Conservation (phyloP, 2,329 filamentous ascomycete species). For the Colletotrichum somersetense region DNA sequence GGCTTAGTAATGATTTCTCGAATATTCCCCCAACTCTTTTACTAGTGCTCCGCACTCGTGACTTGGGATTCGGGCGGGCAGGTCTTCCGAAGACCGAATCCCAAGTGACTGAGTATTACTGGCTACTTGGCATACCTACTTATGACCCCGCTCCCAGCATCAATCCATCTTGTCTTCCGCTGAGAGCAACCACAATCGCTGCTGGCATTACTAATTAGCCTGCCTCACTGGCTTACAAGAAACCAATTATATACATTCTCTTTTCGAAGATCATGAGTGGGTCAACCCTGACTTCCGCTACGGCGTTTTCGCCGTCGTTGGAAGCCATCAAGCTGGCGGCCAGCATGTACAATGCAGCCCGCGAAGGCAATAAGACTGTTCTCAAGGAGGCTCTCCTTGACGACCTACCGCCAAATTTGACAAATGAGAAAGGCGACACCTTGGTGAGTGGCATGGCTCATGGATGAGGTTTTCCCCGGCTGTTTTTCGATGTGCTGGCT, state of each 20-base stretch:
- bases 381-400: conserved; percentile 73
- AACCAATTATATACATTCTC: neutral
- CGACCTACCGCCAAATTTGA: conserved; percentile 76
- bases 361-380: conserved; percentile 67
- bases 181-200: conserved; percentile 11
- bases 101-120: neutral
- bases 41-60: too few species aligned
- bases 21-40: conserved; percentile 31
- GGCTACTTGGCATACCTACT: conserved; percentile 3
- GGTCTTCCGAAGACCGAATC: too few species aligned
- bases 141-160: conserved; percentile 11
- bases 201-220: conserved; percentile 13
- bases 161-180: conserved; percentile 2
- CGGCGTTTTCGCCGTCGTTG: conserved; percentile 60
- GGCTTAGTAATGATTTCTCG: conserved; percentile 38
- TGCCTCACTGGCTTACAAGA: neutral
- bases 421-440: conserved; percentile 79
- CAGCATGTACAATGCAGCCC: conserved; percentile 76
- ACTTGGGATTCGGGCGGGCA: too few species aligned
- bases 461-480: neutral
- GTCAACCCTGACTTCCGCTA: conserved; percentile 30
- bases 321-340: conserved; percentile 75
- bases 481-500: neutral
- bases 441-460: conserved; percentile 60
- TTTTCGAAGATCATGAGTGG: conserved; percentile 29